Evolutionary conservation across 1,139 yeast species (phyloP), one percentile per base, ranked within the genome.

Genomic region (Fermentozyma sake): DNA sequence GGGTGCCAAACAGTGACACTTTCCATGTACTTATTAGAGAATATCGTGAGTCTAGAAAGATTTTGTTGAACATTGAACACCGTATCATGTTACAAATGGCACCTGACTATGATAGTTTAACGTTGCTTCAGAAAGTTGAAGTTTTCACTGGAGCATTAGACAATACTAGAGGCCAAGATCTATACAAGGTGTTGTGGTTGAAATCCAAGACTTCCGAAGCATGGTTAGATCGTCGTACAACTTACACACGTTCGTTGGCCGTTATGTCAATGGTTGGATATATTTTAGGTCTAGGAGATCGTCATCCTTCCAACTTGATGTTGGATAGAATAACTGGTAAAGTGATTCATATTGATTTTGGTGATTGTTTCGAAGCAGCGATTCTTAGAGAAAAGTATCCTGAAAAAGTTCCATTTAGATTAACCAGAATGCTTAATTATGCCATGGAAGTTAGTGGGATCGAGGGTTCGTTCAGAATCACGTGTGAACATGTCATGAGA

Each of bases 391-490:
- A 91, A 43, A 93, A 91, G 52, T 93, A 83, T 54, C 99, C 99
- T 0, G 99, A 93, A 52, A 89, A 89, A 55, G 98, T 93, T 14
- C 99, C 99, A 9, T 93, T 93, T 63, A 72, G 99, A 54, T 70
- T 93, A 37, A 93, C 99, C 0, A 71, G 98, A 55, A 93, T 93
- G 99, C 68, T 93, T 40, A 87, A 93, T 18, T 89, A 87, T 55
- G 99, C 98, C 0, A 91, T 93, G 97, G 99, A 93, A 54, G 97
- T 93, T 5, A 85, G 96, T 58, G 98, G 98, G 11, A 87, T 93
- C 36, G 98, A 93, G 57, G 99, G 99, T 2, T 84, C 95, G 17
- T 93, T 85, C 70, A 72, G 97, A 48, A 89, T 91, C 28, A 89
- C 98, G 0, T 86, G 96, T 57, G 98, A 91, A 49, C 91, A 89